These are phyloP conservation scores for Pestalotiopsis sp. DNA, from an alignment of 2,329 filamentous ascomycete species.

Conservation along the genomic window DNA sequence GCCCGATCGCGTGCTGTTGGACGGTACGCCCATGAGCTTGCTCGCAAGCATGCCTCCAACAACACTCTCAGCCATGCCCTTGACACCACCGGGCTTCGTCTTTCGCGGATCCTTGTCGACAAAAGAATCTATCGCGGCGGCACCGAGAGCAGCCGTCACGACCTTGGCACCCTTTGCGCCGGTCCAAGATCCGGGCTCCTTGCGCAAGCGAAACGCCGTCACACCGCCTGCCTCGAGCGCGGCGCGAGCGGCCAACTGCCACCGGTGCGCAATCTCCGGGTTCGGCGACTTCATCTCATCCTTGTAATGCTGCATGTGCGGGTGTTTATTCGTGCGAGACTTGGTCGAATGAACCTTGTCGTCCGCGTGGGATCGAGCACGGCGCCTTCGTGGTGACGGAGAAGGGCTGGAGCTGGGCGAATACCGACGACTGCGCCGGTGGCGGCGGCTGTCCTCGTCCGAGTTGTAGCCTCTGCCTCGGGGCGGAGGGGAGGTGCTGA, in stretches of 20 bases:
- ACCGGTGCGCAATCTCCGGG: slow-evolving; percentile 23
- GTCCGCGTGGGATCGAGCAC: slow-evolving; percentile 1
- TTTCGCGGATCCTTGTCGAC: slow-evolving; percentile 35
- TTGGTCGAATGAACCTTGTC: background rate
- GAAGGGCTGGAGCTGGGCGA: slow-evolving; percentile 7
- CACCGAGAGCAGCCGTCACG: slow-evolving; percentile 50
- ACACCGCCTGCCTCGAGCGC: slow-evolving; percentile 51
- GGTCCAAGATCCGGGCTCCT: slow-evolving; percentile 48
- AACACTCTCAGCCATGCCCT: slow-evolving; percentile 32
- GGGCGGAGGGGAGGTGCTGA: slow-evolving; percentile 13
- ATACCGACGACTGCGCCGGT: slow-evolving; percentile 5
- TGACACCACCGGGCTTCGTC: slow-evolving; percentile 24
- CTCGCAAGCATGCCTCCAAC: slow-evolving; percentile 31
- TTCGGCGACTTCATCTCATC: slow-evolving; percentile 14
- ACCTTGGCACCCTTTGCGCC: slow-evolving; percentile 52
- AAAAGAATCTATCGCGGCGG: slow-evolving; percentile 50
- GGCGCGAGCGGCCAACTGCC: slow-evolving; percentile 44
- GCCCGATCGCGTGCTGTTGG: slow-evolving; percentile 17
- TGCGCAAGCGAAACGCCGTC: slow-evolving; percentile 48
- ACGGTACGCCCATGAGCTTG: slow-evolving; percentile 31
- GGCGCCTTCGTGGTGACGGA: background rate
- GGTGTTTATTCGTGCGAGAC: background rate
- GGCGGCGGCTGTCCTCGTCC: slow-evolving; percentile 4
- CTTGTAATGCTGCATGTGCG: slow-evolving; percentile 1
- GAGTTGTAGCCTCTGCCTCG: slow-evolving; percentile 6